A percentile compares a stretch with the other conserved stretches of the same genome.
phyloP scores from a whole-genome alignment of 768 basidiomycete species.

The Phaffia tasmanica region DNA sequence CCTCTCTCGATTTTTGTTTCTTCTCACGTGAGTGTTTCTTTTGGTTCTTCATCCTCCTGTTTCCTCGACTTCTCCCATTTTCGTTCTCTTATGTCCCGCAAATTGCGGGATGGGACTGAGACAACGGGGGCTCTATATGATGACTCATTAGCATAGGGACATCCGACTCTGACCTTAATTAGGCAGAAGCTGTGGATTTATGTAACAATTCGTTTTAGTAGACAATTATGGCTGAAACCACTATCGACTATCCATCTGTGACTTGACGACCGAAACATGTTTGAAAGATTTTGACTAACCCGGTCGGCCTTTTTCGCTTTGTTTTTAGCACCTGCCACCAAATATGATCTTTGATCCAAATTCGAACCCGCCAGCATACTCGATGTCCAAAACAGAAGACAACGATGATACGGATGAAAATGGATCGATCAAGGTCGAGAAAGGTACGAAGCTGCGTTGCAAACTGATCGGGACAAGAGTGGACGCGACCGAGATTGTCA shows the following conservation, averaged over 20 bases:
- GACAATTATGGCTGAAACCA: neutral
- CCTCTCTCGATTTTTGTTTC: conserved; percentile 91
- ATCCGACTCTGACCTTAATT: conserved; percentile 33
- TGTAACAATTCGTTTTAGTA: conserved; percentile 7
- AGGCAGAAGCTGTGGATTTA: conserved; percentile 12
- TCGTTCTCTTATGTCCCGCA: conserved; percentile 1
- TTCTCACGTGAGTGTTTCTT: conserved; percentile 57
- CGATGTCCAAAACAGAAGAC: conserved; percentile 53
- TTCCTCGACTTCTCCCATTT: neutral
- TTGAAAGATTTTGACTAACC: neutral
- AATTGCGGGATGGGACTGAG: conserved; percentile 52
- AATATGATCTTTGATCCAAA: conserved; percentile 93
- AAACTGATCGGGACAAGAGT: conserved; percentile 98
- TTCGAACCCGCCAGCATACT: conserved; percentile 88
- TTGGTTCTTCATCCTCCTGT: neutral
- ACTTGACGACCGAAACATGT: conserved; percentile 68
- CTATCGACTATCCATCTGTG: neutral
- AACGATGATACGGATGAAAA: conserved; percentile 32
- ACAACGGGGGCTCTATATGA: conserved; percentile 30
- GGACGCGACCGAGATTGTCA: conserved; percentile 91
- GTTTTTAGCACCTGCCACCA: conserved; percentile 27
- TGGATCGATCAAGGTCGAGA: conserved; percentile 65
- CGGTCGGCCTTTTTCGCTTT: neutral
- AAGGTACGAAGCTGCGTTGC: conserved; percentile 78
- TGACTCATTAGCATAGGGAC: conserved; percentile 41